Evolutionary conservation across 2,329 filamentous ascomycete species (phyloP), one percentile per base, ranked within the genome.

Genomic region (Alternaria viburni): DNA sequence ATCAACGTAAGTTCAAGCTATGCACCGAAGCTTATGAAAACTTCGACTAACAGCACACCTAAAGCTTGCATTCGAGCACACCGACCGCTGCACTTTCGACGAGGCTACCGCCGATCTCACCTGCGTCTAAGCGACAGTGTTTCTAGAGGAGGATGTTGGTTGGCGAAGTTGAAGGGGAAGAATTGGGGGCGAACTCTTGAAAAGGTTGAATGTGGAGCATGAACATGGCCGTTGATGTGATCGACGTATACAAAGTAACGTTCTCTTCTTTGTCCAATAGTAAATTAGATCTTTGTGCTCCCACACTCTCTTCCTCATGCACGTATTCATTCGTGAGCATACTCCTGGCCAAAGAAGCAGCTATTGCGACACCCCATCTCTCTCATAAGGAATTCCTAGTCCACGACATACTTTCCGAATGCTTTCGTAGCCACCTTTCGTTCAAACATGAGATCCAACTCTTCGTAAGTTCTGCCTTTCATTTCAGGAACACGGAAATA

Each of bases 401-500:
- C 36, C 0, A 41, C 0, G n/a, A 17, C 36, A 41, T 41, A 17
- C 15, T 41, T 41, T 17, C 36, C n/a, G 9, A 41, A 41, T 41
- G 36, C 36, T 17, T 41, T 41, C 9, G 36, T 41, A 3, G 36
- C n/a, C 4, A 41, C 36, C 9, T 41, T 41, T 17, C 36, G 36
- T 11, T 60, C 57, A n/a, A 60, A 60, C 50, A 54, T 47, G 13
- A 54, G 4, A 69, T 83, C 81, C 36, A 83, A 65, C 70, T 83
- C 81, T 56, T 82, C 80, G 61, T 77, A 82, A 26, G 81, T 81
- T 30, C 80, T 62, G 1, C 75, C 80, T 57, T 77, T 79, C 47
- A 80, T 82, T 66, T 82, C 81, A 5, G 81, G 81, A 2, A 81
- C 70, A 28, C 78, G 69, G 25, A 80, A 77, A 61, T 72, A 81